Base-by-base conservation (phyloP, 495 filamentous ascomycete genomes). In the Aspergillus sclerotioniger region DNA sequence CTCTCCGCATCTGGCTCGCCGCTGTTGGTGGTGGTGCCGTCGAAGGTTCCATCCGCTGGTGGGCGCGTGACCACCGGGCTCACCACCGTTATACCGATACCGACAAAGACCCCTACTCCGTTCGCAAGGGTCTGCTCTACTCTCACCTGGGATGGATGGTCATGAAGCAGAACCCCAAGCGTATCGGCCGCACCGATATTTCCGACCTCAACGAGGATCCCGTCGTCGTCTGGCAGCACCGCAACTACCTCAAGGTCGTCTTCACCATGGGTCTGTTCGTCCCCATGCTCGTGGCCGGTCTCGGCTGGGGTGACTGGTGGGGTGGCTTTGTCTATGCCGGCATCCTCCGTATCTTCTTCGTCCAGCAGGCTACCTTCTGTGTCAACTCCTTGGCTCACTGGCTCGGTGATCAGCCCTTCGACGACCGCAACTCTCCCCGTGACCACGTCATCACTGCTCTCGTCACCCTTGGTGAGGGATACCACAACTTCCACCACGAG, bases 401-500 rank as follows among this genome's bases (percentile, higher is more conserved):
- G 93, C 90, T 98, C 69, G 94, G 94, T 61, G 94, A 98, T 70
- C 94, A 98, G 78, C 94, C 94, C 52, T 98, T 98, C 74, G 94
- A 98, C 61, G 94, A 98, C 84, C 91, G 92, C 74, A 97, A 98
- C 86, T 94, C 90, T 56, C 94, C 94, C 60, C 89, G 94, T 68
- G 94, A 98, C 70, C 94, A 97, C 75, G 84, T 96, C 68, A 87
- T 98, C 74, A 98, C 94, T 45, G 94, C 94, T 49, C 77, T 98
- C 12, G 90, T 95, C 55, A 98, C 94, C 47, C 90, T 98, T 29
- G 94, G 94, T 50, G 94, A 98, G 74, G 94, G 94, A 51, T 98
- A 98, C 80, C 92, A 98, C 83, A 96, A 96, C 81, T 98, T 98
- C 86, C 94, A 98, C 81, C 94, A 98, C 82, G 94, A 98, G 71